Conservation (phyloP, 768 basidiomycete species). For the Boletus pseudo-olivaceus region DNA sequence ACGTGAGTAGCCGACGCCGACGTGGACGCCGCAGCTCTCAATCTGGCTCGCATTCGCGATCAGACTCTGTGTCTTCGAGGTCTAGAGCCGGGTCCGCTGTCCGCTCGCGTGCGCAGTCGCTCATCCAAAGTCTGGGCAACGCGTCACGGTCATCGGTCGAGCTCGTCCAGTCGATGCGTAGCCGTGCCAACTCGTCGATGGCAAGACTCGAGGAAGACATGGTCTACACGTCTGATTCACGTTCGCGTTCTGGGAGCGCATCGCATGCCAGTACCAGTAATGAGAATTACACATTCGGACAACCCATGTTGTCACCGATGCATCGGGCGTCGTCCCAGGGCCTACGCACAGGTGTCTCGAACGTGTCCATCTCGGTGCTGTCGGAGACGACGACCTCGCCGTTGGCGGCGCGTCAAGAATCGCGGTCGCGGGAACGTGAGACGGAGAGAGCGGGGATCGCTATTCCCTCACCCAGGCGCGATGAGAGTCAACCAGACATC, state of each 20-base stretch:
- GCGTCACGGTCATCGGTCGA: slow-evolving; percentile 62
- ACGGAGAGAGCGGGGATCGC: slow-evolving; percentile 25
- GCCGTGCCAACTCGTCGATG: slow-evolving; percentile 66
- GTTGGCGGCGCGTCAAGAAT: slow-evolving; percentile 17
- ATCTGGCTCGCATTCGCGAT: slow-evolving; percentile 31
- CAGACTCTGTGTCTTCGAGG: slow-evolving; percentile 31
- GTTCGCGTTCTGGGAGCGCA: slow-evolving; percentile 44
- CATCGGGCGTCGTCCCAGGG: slow-evolving; percentile 15
- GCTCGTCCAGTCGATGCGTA: slow-evolving; percentile 46
- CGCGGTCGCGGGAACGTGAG: slow-evolving; percentile 10
- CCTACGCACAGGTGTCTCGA: slow-evolving; percentile 16
- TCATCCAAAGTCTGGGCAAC: slow-evolving; percentile 61
- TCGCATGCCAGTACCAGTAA: slow-evolving; percentile 41
- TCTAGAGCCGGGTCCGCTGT: slow-evolving; percentile 49
- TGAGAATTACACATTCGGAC: slow-evolving; percentile 77
- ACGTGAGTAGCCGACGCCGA: slow-evolving; percentile 32
- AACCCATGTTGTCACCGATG: slow-evolving; percentile 41
- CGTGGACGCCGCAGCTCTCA: slow-evolving; percentile 36
- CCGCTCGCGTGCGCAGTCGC: slow-evolving; percentile 62
- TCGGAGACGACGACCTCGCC: slow-evolving; percentile 25
- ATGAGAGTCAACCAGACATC: slow-evolving; percentile 53
- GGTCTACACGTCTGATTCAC: slow-evolving; percentile 34
- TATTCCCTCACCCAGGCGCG: slow-evolving; percentile 21
- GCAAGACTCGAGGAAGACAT: slow-evolving; percentile 59
- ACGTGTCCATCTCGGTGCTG: slow-evolving; percentile 22